Evolutionary conservation across 1,284 basidiomycete genomes (phyloP), one percentile per base, ranked within the genome.

Genomic region (Singerocomus rubriflavus): DNA sequence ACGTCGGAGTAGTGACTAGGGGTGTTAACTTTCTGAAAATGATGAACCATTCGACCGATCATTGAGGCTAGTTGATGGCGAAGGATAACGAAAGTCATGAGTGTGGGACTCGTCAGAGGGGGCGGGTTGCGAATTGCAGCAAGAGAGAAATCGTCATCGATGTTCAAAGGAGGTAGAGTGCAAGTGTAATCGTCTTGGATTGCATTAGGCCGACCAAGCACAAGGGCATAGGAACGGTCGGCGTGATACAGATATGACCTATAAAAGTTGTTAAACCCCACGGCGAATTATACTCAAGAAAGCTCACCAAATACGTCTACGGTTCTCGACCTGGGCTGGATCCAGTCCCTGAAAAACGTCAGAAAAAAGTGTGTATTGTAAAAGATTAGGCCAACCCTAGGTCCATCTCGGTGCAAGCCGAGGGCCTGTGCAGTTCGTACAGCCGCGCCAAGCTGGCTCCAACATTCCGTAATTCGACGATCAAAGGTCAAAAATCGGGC

Each of bases 161-260:
- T 77, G 61, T 98, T 97, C 13, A 84, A 81, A 5, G 94, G 94
- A 8, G 87, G 79, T 40, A 85, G 80, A 1, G 88, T 89, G 44
- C 90, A 91, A 13, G 88, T 89, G 65, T 92, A 94, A 51, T 84
- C 85, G 63, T 92, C 89, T 62, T 92, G 88, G 52, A 94, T 93
- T 14, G 87, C 86, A 52, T 91, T 88, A 4, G 95, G 94, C 52
- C 94, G 80, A 33, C 94, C 94, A 13, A 98, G 76, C 8, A 93
- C 89, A 57, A 98, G 77, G n/a, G 91, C 91, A 66, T 91, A 92
- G 3, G 91, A 92, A 40, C 92, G 84, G 69, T 98, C 94, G 4
- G 91, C 91, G 65, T 96, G 92, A 64, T 94, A 96, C 5, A 97
- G 76, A 66, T 95, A 93, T 10, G 91, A 89, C 88, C 87, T 90